A percentile compares a stretch with the other conserved stretches of the same genome.
phyloP scores from a whole-genome alignment of 1,284 basidiomycete genomes.

The Pyrrhoderma noxium region DNA sequence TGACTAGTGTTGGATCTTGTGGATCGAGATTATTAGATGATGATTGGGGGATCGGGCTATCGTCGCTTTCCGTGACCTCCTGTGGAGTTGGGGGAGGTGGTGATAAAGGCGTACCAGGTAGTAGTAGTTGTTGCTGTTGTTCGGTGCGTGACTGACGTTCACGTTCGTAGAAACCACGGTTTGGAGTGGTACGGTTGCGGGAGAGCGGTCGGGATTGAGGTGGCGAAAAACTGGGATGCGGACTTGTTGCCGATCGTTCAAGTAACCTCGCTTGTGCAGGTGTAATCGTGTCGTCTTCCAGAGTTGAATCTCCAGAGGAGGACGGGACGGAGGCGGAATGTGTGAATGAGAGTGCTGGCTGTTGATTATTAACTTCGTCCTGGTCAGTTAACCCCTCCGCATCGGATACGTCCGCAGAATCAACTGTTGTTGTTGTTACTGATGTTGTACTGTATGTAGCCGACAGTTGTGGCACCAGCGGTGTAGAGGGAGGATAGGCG shows the following conservation, averaged over 20 bases:
- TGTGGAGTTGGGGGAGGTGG: not conserved
- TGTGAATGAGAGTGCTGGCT: not conserved
- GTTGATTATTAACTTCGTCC: conserved; percentile 15
- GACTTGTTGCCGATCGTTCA: conserved; percentile 42
- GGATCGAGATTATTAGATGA: no score
- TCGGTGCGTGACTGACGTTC: conserved; percentile 12
- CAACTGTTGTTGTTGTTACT: conserved; percentile 43
- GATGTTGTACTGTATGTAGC: conserved; percentile 33
- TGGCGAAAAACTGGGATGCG: conserved; percentile 23
- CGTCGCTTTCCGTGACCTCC: conserved; percentile 18
- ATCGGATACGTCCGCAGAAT: conserved; percentile 36
- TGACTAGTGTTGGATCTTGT: conserved; percentile 16
- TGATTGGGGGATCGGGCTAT: conserved; percentile 18
- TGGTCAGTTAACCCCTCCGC: conserved; percentile 49
- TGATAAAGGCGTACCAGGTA: not conserved
- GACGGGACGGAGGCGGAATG: conserved; percentile 4
- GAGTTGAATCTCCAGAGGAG: conserved; percentile 19
- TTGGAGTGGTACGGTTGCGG: conserved; percentile 20
- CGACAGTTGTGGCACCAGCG: conserved; percentile 46
- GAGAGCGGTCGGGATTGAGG: conserved; percentile 20
- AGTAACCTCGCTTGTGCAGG: conserved; percentile 49
- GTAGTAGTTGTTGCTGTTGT: conserved; percentile 1
- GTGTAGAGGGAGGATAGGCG: conserved; percentile 59
- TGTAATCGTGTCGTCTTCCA: conserved; percentile 67
- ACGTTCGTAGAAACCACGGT: conserved; percentile 18